These are phyloP conservation scores for Exophiala spinifera DNA, from an alignment of 2,329 filamentous ascomycete species.

Conservation along the genomic window DNA sequence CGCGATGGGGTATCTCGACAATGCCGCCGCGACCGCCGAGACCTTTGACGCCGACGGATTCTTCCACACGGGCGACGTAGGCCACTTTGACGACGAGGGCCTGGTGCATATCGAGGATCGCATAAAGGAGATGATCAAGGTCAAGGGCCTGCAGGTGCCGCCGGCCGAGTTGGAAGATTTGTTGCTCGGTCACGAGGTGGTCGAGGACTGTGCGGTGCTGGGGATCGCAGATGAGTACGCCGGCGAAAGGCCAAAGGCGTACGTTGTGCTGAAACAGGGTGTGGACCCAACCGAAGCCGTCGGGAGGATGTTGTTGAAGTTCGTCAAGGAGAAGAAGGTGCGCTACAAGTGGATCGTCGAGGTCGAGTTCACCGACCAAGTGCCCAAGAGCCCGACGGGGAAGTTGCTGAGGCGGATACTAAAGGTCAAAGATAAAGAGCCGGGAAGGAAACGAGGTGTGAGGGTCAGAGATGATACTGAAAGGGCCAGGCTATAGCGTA, in stretches of 20 bases:
- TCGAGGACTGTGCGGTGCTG: constrained; percentile 58
- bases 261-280: constrained; percentile 65
- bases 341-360: constrained; percentile 39
- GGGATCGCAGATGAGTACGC: constrained; percentile 54
- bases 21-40: constrained; percentile 65
- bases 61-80: constrained; percentile 66
- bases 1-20: constrained; percentile 75
- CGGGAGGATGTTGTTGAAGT: constrained; percentile 48
- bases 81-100: constrained; percentile 54
- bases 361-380: constrained; percentile 42
- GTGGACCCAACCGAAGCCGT: constrained; percentile 58
- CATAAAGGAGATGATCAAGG: constrained; percentile 65
- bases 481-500: constrained; percentile 55
- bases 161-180: constrained; percentile 63
- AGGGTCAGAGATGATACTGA: constrained; percentile 37
- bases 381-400: constrained; percentile 71
- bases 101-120: constrained; percentile 44
- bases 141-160: constrained; percentile 61
- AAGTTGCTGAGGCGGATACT: constrained; percentile 68
- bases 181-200: constrained; percentile 54
- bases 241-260: constrained; percentile 58
- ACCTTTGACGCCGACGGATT: constrained; percentile 62
- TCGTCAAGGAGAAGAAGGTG: constrained; percentile 27
- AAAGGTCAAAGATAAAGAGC: constrained; percentile 36
- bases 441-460: constrained; percentile 16